phyloP scores from a whole-genome alignment of 2,329 filamentous ascomycete genomes.

The Davidsoniella eucalypti region DNA sequence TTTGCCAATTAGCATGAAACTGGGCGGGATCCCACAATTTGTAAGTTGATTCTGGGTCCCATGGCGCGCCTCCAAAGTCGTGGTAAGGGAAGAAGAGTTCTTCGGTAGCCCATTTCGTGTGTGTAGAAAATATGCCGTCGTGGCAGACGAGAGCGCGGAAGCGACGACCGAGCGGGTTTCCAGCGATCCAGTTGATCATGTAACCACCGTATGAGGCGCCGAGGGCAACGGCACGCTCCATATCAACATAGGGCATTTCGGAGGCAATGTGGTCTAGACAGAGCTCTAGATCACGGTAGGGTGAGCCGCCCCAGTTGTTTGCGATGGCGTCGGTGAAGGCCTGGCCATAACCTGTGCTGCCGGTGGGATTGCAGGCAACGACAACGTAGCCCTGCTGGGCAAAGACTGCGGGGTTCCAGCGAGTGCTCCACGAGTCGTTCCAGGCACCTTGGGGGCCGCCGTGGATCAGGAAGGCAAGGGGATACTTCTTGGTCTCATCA shows the following conservation, averaged over 20 bases:
- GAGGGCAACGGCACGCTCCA: slow-evolving; percentile 49
- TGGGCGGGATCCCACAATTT: slow-evolving; percentile 53
- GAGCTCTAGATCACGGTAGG: slow-evolving; percentile 67
- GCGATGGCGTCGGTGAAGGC: slow-evolving; percentile 60
- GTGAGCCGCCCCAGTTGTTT: slow-evolving; percentile 68
- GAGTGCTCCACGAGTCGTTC: slow-evolving; percentile 59
- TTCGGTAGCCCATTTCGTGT: slow-evolving; percentile 47
- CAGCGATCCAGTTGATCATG: slow-evolving; percentile 87
- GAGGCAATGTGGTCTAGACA: slow-evolving; percentile 58
- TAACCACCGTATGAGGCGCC: slow-evolving; percentile 63
- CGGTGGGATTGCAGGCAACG: slow-evolving; percentile 68
- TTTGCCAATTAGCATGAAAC: slow-evolving; percentile 56
- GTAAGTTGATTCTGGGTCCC: slow-evolving; percentile 46
- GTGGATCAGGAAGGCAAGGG: slow-evolving; percentile 64
- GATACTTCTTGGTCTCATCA: slow-evolving; percentile 54
- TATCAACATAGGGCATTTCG: slow-evolving; percentile 53
- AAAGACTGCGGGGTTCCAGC: slow-evolving; percentile 77
- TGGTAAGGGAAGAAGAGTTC: slow-evolving; percentile 57
- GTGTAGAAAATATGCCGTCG: slow-evolving; percentile 66
- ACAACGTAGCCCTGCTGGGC: slow-evolving; percentile 79
- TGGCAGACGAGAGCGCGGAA: slow-evolving; percentile 84
- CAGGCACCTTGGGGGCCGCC: slow-evolving; percentile 69
- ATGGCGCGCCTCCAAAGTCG: slow-evolving; percentile 46
- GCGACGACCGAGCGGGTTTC: slow-evolving; percentile 61
- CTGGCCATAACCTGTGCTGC: slow-evolving; percentile 70